Conservation (phyloP, 768 basidiomycete species). For the Xerocomellus chrysenteron region DNA sequence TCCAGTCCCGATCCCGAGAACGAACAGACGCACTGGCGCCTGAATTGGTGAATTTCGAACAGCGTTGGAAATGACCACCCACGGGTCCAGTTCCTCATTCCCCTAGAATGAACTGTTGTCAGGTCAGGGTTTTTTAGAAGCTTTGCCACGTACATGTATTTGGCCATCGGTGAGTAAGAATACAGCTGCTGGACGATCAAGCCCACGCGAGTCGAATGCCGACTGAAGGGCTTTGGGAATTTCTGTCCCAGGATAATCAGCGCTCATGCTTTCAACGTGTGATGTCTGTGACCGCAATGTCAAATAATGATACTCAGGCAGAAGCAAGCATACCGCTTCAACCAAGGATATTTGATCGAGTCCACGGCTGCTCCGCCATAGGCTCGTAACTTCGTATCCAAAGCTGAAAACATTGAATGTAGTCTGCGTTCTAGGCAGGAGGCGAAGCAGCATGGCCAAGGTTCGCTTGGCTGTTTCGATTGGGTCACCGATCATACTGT, state of each 20-base stretch:
- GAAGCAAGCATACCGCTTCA: slow-evolving; percentile 34
- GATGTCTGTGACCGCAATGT: slow-evolving; percentile 31
- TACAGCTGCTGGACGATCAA: slow-evolving; percentile 42
- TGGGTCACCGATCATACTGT: no score
- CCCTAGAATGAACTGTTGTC: not conserved
- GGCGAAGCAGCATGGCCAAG: slow-evolving; percentile 45
- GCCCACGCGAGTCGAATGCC: slow-evolving; percentile 37
- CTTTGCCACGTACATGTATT: slow-evolving; percentile 26
- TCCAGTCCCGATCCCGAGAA: slow-evolving; percentile 53
- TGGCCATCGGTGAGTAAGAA: slow-evolving; percentile 63
- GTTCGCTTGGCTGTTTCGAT: slow-evolving; percentile 51
- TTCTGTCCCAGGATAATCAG: slow-evolving; percentile 53
- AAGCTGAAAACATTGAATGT: slow-evolving; percentile 62
- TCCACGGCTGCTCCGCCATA: slow-evolving; percentile 38
- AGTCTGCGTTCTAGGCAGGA: slow-evolving; percentile 44
- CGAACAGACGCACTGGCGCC: slow-evolving; percentile 49
- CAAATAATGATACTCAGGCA: slow-evolving; percentile 3
- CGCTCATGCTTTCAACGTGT: slow-evolving; percentile 41
- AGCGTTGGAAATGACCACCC: slow-evolving; percentile 26
- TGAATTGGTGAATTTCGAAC: slow-evolving; percentile 30
- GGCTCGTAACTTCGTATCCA: slow-evolving; percentile 26
- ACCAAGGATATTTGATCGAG: slow-evolving; percentile 34
- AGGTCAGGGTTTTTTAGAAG: not conserved
- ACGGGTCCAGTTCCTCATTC: slow-evolving; percentile 18
- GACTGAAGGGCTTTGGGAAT: slow-evolving; percentile 40